These are phyloP conservation scores for Triticum turgidum DNA, from an alignment of 176 grass and related monocot genomes.

Conservation along the genomic window DNA sequence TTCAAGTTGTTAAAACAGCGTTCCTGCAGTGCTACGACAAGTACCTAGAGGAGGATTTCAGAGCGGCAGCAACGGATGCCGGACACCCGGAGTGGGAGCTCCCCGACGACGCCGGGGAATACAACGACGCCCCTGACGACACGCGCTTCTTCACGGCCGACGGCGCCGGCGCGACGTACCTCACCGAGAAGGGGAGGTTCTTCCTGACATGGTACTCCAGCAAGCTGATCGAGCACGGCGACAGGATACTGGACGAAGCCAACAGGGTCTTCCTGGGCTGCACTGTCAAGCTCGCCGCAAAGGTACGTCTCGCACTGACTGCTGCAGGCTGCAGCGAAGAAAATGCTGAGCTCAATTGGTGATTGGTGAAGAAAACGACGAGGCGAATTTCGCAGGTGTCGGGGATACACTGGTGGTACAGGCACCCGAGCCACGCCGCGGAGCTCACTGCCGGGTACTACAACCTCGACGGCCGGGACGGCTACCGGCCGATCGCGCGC, in stretches of 20 bases:
- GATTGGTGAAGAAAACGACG: not conserved
- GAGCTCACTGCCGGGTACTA: conserved; percentile 83
- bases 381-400: conserved; percentile 33
- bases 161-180: conserved; percentile 45
- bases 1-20: not conserved
- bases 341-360: not conserved
- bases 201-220: conserved; percentile 85
- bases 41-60: conserved; percentile 69
- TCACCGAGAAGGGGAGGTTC: conserved; percentile 53
- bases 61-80: conserved; percentile 27
- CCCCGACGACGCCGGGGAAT: conserved; percentile 38
- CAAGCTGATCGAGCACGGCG: conserved; percentile 67
- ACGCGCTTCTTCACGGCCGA: conserved; percentile 63
- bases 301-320: conserved; percentile 17
- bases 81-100: conserved; percentile 72
- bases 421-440: conserved; percentile 71
- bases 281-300: conserved; percentile 60
- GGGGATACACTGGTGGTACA: conserved; percentile 88
- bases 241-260: conserved; percentile 56
- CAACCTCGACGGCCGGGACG: conserved; percentile 61
- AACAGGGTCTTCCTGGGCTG: conserved; percentile 69
- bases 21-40: conserved; percentile 75
- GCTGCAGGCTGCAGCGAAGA: not conserved
- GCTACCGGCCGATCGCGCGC: conserved; percentile 57
- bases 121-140: conserved; percentile 59